Evolutionary conservation across 129 eudicot species (phyloP).

Genomic region (Gnaphalium uliginosum): DNA sequence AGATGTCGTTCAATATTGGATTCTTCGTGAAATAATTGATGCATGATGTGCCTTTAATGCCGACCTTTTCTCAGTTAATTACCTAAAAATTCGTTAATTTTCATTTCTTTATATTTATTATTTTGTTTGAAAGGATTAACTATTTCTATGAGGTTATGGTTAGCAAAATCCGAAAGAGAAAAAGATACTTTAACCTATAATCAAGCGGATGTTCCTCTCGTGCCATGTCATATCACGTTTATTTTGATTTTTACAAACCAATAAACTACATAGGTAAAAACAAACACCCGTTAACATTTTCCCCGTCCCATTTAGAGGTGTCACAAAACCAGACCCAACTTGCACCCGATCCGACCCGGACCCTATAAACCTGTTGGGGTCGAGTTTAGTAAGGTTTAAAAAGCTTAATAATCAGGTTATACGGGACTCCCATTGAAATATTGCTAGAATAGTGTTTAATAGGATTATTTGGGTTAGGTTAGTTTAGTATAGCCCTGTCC

Average conservation of each 20-base stretch:
- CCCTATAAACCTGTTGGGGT: too few relatives aligned
- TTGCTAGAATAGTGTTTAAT: too few relatives aligned
- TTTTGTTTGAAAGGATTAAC: too few relatives aligned
- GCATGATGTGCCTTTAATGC: not conserved
- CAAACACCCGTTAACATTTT: not conserved
- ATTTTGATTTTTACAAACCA: not conserved
- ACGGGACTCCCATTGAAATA: too few relatives aligned
- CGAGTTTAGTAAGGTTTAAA: too few relatives aligned
- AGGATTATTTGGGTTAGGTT: too few relatives aligned
- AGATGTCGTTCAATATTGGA: not conserved
- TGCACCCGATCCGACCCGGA: too few relatives aligned
- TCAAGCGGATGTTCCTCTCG: not conserved
- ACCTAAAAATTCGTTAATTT: not conserved
- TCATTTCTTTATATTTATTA: not conserved
- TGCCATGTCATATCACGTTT: not conserved
- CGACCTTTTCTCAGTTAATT: conserved; percentile 11
- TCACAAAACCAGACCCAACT: too few relatives aligned
- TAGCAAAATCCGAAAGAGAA: not conserved
- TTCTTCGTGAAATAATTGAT: not conserved
- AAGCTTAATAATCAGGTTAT: too few relatives aligned
- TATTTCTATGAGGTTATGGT: too few relatives aligned
- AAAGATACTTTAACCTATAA: not conserved
- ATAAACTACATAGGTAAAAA: not conserved
- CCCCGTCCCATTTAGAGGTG: too few relatives aligned
- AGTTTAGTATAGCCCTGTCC: too few relatives aligned